Base-by-base conservation (phyloP, 768 basidiomycete genomes). In the Pleurotus salmoneostramineus region DNA sequence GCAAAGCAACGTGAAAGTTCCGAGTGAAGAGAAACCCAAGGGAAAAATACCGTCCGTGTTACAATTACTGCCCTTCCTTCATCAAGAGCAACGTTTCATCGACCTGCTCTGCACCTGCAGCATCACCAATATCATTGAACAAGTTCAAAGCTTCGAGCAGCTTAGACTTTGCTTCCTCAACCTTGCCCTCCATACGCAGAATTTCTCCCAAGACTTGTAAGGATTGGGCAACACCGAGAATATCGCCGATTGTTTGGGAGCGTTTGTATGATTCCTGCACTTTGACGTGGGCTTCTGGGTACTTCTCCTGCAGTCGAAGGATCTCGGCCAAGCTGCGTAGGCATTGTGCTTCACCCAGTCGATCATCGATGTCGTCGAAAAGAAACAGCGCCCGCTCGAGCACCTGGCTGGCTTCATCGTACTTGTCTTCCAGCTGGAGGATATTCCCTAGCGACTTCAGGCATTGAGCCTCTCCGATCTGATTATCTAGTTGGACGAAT, bases 191-290 rank as follows among this genome's bases (percentile, higher is more conserved):
- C 40, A 49, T 43, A 33, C 46, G 34, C 12, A 58, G 49, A 37
- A 50, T 50, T 36, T 50, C 40, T 7, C 57, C 57, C 40, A 58
- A 50, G 33, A 47, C 57, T 37, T 58, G 47, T 33, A 52, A n/a
- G n/a, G 47, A 58, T 34, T 58, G 57, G 6, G 52, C 52, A 17
- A 55, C 34, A 43, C 52, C 52, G 7, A 55, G 40, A 15, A 31
- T 42, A 43, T 55, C 52, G 6, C 52, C 36, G n/a, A 55, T 55
- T 55, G 21, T 42, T 8, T 12, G 10, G 3, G 52, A 55, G 10
- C n/a, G 14, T 31, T 55, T 36, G 27, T 55, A 31, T 31, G 52
- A 55, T 31, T 31, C 43, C 40, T 55, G 52, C 8, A 55, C 37
- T 14, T 55, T 55, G 8, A 42, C 52, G 40, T 55, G 52, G 11